Evolutionary conservation across 2,329 filamentous ascomycete species (phyloP), one percentile per base, ranked within the genome.

Genomic region (Magnaporthiopsis incrustans): DNA sequence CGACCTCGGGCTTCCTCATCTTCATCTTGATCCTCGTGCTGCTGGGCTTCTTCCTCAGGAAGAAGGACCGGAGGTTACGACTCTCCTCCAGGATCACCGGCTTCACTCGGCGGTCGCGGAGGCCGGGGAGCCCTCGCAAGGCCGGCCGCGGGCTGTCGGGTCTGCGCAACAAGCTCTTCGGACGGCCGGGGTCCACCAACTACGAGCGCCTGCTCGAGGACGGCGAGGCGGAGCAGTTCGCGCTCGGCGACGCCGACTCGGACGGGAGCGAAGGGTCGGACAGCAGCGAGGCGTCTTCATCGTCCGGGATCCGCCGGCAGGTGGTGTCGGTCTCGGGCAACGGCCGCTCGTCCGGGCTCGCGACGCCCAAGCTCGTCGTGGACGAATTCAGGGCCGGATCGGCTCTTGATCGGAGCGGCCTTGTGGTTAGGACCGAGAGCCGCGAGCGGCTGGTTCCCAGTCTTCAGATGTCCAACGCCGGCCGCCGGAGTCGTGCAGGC

Each of bases 151-250:
- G 61, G 18, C 76, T 85, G 64, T 80, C 82, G 26, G 72, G 71
- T 1, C 72, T 84, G 70, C 81, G 82, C 10, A 82, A 82, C 67
- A 91, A 89, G 71, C 75, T 95, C 5, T 89, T 96, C 67, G 84
- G 83, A 18, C 82, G 84, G 6, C 76, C 74, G 0, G 73, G 77
- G 1, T 30, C 56, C 6, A 72, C 79, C 10, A 79, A 83, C 3
- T 97, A 97, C 72, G 93, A 97, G 72, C 87, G 92, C 35, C 89
- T 97, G 3, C 77, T 96, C 62, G 92, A 97, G 76, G 90, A 93
- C 69, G 92, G 90, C 15, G 84, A 86, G n/a, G 77, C 78, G 14
- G 78, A 84, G 64, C 89, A 92, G 57, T 94, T 96, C 71, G 93
- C 97, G 73, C 83, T 97, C 2, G 86, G 84, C 33, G 86, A 86